Base-by-base conservation (phyloP, 129 eudicot species). In the Rutidosis leptorrhynchoides region DNA sequence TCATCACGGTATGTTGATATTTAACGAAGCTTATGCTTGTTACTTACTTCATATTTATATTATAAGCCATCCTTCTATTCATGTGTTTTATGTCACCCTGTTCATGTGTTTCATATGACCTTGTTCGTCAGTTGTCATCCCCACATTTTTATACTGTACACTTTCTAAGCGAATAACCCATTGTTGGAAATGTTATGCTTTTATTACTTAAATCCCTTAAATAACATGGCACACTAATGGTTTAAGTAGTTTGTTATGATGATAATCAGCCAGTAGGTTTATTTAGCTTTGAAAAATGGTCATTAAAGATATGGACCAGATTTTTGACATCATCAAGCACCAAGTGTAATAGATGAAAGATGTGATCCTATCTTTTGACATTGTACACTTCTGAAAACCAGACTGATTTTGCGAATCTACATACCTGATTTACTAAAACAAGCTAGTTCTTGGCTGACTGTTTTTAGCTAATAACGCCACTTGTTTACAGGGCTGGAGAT, bases 401-500 rank as follows among this genome's bases (percentile, higher is more conserved):
- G 21, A 63, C 14, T 23, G 7, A 4, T 63, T 62, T 21, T 62
- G 26, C 49, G 7, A 20, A 27, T 30, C 0, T 66, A 0, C 21
- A 16, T 60, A 45, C 46, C 21, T 15, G 19, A n/a, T 63, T 23
- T 54, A 5, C 33, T 28, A 8, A 30, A 30, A 27, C 65, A 16
- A 56, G 25, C n/a, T 58, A 29, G 24, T 17, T 42, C 35, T 56
- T 55, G 29, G 27, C 58, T 29, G 20, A 28, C 10, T 22, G 51
- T 33, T 28, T 6, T 10, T 16, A 21, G 23, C 16, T 64, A 27
- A 54, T 25, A 9, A 51, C 53, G 59, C 23, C 40, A 8, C 5
- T 20, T 30, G 56, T 60, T 68, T 49, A 29, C 79, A 93, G 99
- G 87, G 96, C 93, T 74, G 96, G 96, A 69, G 82, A 89, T 86